phyloP scores from a whole-genome alignment of 306 rosid species.

The Pyrus bretschneideri region DNA sequence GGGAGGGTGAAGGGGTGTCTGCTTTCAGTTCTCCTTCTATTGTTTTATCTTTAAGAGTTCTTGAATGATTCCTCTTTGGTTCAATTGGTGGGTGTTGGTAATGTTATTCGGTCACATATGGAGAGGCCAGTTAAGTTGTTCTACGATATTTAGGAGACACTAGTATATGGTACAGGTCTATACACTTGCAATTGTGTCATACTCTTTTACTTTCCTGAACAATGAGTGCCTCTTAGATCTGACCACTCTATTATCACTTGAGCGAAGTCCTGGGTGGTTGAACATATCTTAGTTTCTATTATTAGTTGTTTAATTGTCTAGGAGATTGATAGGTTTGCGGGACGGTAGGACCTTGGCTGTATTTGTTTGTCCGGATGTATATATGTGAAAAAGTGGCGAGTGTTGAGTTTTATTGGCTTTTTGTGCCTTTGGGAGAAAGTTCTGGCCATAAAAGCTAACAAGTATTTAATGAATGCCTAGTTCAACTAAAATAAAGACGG shows the following conservation, averaged over 20 bases:
- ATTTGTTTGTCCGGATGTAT: not conserved
- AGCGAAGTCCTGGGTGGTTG: not conserved
- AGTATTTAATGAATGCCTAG: not conserved
- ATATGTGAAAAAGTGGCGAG: not conserved
- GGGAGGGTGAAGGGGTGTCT: not conserved
- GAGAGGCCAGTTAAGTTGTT: not conserved
- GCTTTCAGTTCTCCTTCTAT: not conserved
- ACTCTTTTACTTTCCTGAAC: not conserved
- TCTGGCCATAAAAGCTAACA: not conserved
- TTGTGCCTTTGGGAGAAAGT: not conserved
- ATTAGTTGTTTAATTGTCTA: not conserved
- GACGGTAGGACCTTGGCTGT: not conserved
- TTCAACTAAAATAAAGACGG: not conserved
- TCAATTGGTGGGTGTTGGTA: not conserved
- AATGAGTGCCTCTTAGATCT: not conserved
- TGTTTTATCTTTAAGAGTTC: not conserved
- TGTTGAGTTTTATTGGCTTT: not conserved
- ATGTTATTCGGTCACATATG: not conserved
- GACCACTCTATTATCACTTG: not conserved
- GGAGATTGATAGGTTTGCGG: not conserved
- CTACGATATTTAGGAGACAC: not conserved
- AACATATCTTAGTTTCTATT: not conserved
- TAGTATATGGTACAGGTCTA: not conserved
- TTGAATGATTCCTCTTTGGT: not conserved
- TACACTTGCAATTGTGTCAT: not conserved